Evolutionary conservation across 2,329 filamentous ascomycete species (phyloP).

Genomic region (Akanthomyces muscarius): DNA sequence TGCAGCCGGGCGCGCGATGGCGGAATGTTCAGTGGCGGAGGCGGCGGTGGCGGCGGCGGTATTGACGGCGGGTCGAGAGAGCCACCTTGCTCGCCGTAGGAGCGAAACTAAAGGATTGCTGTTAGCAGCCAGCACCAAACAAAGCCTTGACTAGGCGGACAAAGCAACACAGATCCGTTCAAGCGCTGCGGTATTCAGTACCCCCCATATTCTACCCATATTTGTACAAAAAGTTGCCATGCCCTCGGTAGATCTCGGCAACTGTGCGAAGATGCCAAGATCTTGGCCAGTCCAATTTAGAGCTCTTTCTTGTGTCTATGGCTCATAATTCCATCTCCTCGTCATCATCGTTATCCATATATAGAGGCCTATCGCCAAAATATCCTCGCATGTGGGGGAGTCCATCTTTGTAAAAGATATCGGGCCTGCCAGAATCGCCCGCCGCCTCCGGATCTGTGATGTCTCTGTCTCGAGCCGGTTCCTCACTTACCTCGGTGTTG

Average conservation of each 20-base stretch:
- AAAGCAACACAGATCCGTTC: slow-evolving; percentile 18
- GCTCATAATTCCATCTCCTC: slow-evolving; percentile 16
- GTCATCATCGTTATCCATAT: slow-evolving; percentile 4
- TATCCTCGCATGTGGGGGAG: slow-evolving; percentile 6
- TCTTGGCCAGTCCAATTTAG: background rate
- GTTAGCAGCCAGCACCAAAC: slow-evolving; percentile 11
- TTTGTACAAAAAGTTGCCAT: slow-evolving; percentile 7
- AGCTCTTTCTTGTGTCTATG: background rate
- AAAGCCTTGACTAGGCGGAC: slow-evolving; percentile 1
- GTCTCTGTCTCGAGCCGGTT: slow-evolving; percentile 21
- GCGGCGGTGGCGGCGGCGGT: slow-evolving; percentile 60
- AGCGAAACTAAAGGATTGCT: slow-evolving; percentile 48
- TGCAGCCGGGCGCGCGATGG: slow-evolving; percentile 84
- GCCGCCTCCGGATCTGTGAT: background rate
- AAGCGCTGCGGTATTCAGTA: slow-evolving; percentile 17
- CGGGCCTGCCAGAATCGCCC: background rate
- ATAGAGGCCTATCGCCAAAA: slow-evolving; percentile 11
- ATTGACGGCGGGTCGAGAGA: slow-evolving; percentile 56
- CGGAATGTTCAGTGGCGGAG: slow-evolving; percentile 76
- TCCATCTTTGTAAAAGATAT: slow-evolving; percentile 5
- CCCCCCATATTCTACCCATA: slow-evolving; percentile 10
- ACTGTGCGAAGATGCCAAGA: background rate
- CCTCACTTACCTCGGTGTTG: slow-evolving; percentile 59
- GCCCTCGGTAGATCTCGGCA: background rate
- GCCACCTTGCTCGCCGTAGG: slow-evolving; percentile 49